Evolutionary conservation across 495 filamentous ascomycete species (phyloP).

Genomic region (Talaromyces ruber): DNA sequence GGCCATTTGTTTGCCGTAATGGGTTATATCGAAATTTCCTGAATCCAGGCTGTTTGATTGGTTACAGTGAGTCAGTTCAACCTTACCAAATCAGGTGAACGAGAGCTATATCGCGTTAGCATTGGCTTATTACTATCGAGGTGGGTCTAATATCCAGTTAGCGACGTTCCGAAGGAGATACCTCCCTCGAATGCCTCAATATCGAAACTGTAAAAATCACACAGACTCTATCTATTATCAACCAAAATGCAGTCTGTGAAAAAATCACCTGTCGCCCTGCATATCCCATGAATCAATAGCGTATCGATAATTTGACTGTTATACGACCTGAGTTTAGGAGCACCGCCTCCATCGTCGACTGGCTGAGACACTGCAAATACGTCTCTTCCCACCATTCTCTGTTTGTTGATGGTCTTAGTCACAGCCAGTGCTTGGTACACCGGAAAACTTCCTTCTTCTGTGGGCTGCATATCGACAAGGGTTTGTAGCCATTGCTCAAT

Average conservation of each 20-base stretch:
- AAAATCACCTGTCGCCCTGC: neutral
- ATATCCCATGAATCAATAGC: conserved; percentile 16
- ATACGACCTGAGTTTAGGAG: conserved; percentile 18
- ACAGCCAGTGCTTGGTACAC: conserved; percentile 19
- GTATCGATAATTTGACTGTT: conserved; percentile 21
- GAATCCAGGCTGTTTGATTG: neutral
- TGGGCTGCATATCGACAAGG: conserved; percentile 11
- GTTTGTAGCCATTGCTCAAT: conserved; percentile 17
- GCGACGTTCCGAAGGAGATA: neutral
- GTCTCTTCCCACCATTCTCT: conserved; percentile 12
- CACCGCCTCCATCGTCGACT: conserved; percentile 20
- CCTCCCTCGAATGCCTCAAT: neutral
- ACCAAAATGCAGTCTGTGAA: neutral
- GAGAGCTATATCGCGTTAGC: neutral
- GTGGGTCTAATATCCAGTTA: neutral
- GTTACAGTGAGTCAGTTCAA: neutral
- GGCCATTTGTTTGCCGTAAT: neutral
- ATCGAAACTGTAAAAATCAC: neutral
- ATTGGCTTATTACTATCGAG: neutral
- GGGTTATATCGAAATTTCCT: neutral
- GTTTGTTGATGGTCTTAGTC: conserved; percentile 14
- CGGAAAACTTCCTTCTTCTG: conserved; percentile 21
- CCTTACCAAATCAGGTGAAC: neutral
- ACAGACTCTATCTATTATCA: neutral
- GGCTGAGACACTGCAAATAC: conserved; percentile 14